Percentiles rank a stretch among this genome's conserved stretches.
phyloP scores from a whole-genome alignment of 75 land plant genomes.

The Pinus taeda region DNA sequence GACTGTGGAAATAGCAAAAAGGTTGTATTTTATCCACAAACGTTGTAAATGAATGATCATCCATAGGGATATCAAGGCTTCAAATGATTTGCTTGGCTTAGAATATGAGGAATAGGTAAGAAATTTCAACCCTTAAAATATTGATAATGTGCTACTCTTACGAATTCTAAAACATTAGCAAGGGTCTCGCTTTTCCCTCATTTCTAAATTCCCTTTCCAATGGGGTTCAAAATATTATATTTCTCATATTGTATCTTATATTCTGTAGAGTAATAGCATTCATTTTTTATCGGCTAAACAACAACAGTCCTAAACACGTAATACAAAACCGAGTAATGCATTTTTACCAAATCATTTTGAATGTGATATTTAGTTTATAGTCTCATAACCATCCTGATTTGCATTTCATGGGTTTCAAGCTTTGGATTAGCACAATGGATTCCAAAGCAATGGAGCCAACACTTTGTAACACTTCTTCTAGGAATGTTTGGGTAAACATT shows the following conservation, averaged over 20 bases:
- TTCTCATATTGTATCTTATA: not conserved
- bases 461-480: slow-evolving; percentile 81
- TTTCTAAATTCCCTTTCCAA: not conserved
- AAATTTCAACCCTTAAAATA: not conserved
- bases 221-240: not conserved
- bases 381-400: not conserved
- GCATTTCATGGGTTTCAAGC: slow-evolving; percentile 66
- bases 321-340: not conserved
- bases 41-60: too few species aligned
- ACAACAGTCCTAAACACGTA: not conserved
- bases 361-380: not conserved
- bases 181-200: not conserved
- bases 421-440: slow-evolving; percentile 25
- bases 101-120: slow-evolving; percentile 91
- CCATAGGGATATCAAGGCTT: too few species aligned
- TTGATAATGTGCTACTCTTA: not conserved
- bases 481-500: slow-evolving; percentile 87
- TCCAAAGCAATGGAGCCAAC: slow-evolving; percentile 87
- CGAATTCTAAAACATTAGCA: not conserved
- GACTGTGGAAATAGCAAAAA: slow-evolving; percentile 20
- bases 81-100: slow-evolving; percentile 32
- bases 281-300: not conserved
- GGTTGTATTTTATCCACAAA: too few species aligned
- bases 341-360: not conserved
- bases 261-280: not conserved